Evolutionary conservation across 2,329 filamentous ascomycete species (phyloP), one percentile per base, ranked within the genome.

Genomic region (Fusarium duplospermum): DNA sequence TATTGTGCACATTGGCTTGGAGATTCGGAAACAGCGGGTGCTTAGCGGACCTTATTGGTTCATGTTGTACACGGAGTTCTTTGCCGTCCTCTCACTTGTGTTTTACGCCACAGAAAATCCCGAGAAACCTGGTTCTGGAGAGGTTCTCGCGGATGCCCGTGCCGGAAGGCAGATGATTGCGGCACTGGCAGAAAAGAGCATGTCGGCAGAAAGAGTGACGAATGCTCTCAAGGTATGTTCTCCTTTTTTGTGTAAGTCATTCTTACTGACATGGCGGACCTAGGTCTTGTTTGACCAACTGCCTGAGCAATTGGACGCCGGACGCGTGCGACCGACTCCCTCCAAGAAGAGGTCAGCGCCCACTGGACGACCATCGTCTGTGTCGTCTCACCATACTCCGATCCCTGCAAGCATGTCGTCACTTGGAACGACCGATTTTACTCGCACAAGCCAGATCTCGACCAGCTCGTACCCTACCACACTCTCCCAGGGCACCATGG

Each of bases 31-130:
- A 79, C 89, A 92, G 77, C 89, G 92, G 5, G 86, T 94, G 8
- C 85, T 96, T n/a, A 92, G 93, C 71, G 94, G 94, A 1, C 93
- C 93, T 0, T 95, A 94, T 81, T 96, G 94, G 94, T 96, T 96
- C 79, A 93, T 93, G 75, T 90, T 96, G 80, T 96, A 94, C 79
- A 94, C 93, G 3, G 93, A 93, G 18, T 95, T 94, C 83, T 95
- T 95, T 79, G 92, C 93, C 16, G 93, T 96, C 35, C 85, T 96
- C 35, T 94, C 94, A 0, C 85, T 96, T 54, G 87, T 96, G 1
- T 96, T 94, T 79, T 96, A 93, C 79, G 92, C 93, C 1, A 86
- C 94, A 16, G 94, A 96, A 80, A 96, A 96, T 73, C 93, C 93
- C 1, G 90, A 93, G 69, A 94, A 93, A 78, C 85, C 89, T 5